phyloP scores from a whole-genome alignment of 495 filamentous ascomycete genomes.

The Penicillium simplicissimum region DNA sequence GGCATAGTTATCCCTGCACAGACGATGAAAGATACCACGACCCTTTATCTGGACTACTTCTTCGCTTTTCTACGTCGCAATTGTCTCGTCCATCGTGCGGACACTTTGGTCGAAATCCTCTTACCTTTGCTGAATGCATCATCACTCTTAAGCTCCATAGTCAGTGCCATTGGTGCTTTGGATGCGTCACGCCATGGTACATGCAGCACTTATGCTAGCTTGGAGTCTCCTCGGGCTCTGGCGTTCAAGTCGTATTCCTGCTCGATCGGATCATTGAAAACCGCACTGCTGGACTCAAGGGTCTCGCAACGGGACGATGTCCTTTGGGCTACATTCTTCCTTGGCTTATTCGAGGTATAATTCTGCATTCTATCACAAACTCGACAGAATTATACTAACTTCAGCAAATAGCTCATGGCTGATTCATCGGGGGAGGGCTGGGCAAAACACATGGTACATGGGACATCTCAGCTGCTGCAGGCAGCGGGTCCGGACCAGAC shows the following conservation, averaged over 20 bases:
- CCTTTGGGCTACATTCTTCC: slow-evolving; percentile 2
- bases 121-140: background rate
- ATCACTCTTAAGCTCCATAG: background rate
- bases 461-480: background rate
- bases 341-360: background rate
- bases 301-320: background rate
- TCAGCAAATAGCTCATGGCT: background rate
- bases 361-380: background rate
- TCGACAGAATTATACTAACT: background rate
- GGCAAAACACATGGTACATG: slow-evolving; percentile 3
- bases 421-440: background rate
- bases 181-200: background rate
- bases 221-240: background rate
- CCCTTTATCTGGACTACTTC: background rate
- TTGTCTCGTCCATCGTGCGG: background rate
- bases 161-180: background rate
- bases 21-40: background rate
- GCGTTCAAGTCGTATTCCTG: background rate
- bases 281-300: background rate
- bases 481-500: background rate
- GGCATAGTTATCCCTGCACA: background rate
- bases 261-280: background rate
- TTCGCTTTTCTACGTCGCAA: background rate
- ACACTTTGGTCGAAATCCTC: background rate
- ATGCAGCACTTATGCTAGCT: background rate